phyloP scores from a whole-genome alignment of 805 yeast species.

The Candida coquimbonensis region DNA sequence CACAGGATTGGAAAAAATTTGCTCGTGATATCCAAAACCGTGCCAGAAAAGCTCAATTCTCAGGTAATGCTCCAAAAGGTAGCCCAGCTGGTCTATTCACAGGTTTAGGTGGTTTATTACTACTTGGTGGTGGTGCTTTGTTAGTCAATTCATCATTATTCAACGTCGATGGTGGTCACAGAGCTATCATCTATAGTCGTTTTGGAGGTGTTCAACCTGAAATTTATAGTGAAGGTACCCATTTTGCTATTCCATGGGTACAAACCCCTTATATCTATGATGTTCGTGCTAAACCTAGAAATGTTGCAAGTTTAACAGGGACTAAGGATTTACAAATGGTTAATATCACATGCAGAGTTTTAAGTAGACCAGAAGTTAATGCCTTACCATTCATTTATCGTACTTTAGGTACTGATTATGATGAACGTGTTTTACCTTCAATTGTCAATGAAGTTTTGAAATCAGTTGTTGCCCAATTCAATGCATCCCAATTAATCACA shows the following conservation, averaged over 20 bases:
- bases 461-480: slow-evolving; percentile 96
- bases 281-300: slow-evolving; percentile 95
- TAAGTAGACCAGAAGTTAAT: slow-evolving; percentile 76
- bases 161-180: slow-evolving; percentile 97
- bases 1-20: slow-evolving; percentile 43
- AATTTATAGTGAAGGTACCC: slow-evolving; percentile 92
- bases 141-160: slow-evolving; percentile 52
- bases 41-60: slow-evolving; percentile 35
- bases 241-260: slow-evolving; percentile 87
- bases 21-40: slow-evolving; percentile 43
- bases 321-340: slow-evolving; percentile 99
- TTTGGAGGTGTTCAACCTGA: slow-evolving; percentile 74
- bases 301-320: slow-evolving; percentile 92
- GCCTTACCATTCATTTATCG: slow-evolving; percentile 82
- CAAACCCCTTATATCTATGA: slow-evolving; percentile 91
- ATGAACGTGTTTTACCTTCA: slow-evolving; percentile 95
- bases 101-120: slow-evolving; percentile 54
- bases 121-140: slow-evolving; percentile 52
- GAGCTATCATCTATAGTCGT: slow-evolving; percentile 92
- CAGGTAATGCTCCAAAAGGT: slow-evolving; percentile 32
- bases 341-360: slow-evolving; percentile 95
- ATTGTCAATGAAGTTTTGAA: slow-evolving; percentile 96
- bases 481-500: slow-evolving; percentile 97
- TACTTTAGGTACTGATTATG: slow-evolving; percentile 91
- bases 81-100: slow-evolving; percentile 43